Base-by-base conservation (phyloP, 768 basidiomycete genomes). In the Ramaria rubella region DNA sequence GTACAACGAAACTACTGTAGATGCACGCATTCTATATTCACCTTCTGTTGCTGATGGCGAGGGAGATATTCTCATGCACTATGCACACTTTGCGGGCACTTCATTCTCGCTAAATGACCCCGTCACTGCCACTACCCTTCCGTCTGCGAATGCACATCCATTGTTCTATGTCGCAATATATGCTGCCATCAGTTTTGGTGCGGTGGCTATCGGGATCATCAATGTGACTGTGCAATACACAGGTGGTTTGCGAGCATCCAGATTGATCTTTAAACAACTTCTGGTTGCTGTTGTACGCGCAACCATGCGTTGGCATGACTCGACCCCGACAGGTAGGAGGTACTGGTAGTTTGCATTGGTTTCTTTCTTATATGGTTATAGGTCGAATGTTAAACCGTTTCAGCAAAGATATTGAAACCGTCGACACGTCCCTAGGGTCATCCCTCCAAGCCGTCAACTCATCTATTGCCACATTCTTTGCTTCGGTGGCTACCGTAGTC, bases 301-400 rank as follows among this genome's bases (percentile, higher is more conserved):
- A 7, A 91, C 91, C 5, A 90, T 93, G 77, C 77, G 90, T 53
- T 90, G 86, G 77, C 85, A 85, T 64, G 89, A 92, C 65, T 83
- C 85, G 0, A 92, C 90, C 0, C 90, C 90, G 1, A 82, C 86
- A 69, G 89, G 88, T 76, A 63, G 19, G 17, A 53, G 27, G 17
- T 52, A 9, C 14, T 36, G 26, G 49, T 23, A 53, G 43, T n/a
- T 9, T 31, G 40, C 60, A 34, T 50, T 43, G 23, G 2, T 46
- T 17, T 34, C 31, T 33, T 55, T n/a, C n/a, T n/a, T n/a, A n/a
- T n/a, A n/a, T n/a, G n/a, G n/a, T n/a, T n/a, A n/a, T n/a, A 81
- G 88, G 90, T 36, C 85, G 89, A 2, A 85, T 94, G 78, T 75
- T 94, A 62, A 94, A 93, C 69, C 81, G 91, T 5, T 93, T 94